These are phyloP conservation scores for Ophiorrhiza pumila DNA, from an alignment of 257 asterid species.

Conservation along the genomic window DNA sequence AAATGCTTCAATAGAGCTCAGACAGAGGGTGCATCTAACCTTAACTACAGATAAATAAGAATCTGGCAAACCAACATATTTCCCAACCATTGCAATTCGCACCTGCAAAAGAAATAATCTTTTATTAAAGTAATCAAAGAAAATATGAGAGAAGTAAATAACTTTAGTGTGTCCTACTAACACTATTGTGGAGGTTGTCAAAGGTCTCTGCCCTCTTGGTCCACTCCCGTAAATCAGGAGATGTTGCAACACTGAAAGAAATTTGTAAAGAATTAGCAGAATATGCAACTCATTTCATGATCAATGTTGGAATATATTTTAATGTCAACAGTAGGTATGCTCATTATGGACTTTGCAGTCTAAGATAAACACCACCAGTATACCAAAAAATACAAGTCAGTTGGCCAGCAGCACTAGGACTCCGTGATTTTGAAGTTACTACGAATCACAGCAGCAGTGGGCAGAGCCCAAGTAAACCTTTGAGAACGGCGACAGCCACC, in stretches of 20 bases:
- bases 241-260: slow-evolving; percentile 60
- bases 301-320: background rate
- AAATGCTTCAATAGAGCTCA: slow-evolving; percentile 6
- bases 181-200: slow-evolving; percentile 76
- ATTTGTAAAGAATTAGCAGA: slow-evolving; percentile 25
- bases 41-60: slow-evolving; percentile 95
- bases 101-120: slow-evolving; percentile 52
- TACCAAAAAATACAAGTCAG: background rate
- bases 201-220: slow-evolving; percentile 79
- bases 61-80: slow-evolving; percentile 91
- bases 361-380: background rate
- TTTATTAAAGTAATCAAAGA: slow-evolving; percentile 10
- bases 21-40: slow-evolving; percentile 40
- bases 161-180: slow-evolving; percentile 35
- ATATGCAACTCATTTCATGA: background rate
- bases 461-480: background rate
- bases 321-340: background rate
- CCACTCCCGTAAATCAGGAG: slow-evolving; percentile 85
- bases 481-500: background rate
- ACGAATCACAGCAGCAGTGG: background rate
- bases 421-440: background rate
- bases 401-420: background rate
- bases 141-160: background rate
- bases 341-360: background rate
- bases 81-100: slow-evolving; percentile 94